Percentiles rank a stretch among this genome's conserved stretches.
These are phyloP conservation scores for Rutidosis leptorrhynchoides DNA, from an alignment of 129 eudicot species.

Conservation along the genomic window DNA sequence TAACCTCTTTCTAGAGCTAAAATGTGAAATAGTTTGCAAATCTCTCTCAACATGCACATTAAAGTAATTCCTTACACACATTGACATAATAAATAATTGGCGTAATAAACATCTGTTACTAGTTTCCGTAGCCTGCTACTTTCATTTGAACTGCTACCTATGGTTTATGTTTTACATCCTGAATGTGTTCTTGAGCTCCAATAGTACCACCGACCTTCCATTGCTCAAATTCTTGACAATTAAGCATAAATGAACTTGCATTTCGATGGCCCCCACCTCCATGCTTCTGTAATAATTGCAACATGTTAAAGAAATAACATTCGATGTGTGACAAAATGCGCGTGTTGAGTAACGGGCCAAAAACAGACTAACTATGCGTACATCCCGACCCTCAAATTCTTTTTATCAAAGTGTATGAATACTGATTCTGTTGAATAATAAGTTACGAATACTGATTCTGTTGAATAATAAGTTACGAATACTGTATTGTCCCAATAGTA, in stretches of 20 bases:
- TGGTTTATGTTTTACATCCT: not conserved
- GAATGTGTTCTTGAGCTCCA: not conserved
- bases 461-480: too few relatives aligned
- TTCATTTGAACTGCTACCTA: not conserved
- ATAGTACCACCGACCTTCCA: constrained; percentile 49
- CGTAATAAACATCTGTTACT: too few relatives aligned
- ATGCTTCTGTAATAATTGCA: constrained; percentile 37
- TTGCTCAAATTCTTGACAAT: constrained; percentile 45
- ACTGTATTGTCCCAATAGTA: too few relatives aligned
- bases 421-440: too few relatives aligned
- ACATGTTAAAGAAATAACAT: not conserved
- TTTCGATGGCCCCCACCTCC: constrained; percentile 95
- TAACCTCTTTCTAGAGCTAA: too few relatives aligned
- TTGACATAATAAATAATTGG: too few relatives aligned
- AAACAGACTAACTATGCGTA: not conserved
- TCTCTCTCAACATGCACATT: too few relatives aligned
- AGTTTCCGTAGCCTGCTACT: too few relatives aligned
- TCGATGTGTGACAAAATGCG: not conserved
- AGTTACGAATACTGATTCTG: too few relatives aligned
- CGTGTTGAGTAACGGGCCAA: not conserved
- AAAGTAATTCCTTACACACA: too few relatives aligned
- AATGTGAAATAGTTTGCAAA: too few relatives aligned
- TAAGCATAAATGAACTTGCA: constrained; percentile 84
- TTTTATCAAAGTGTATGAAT: too few relatives aligned
- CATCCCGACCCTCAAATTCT: not conserved